A percentile compares a stretch with the other conserved stretches of the same genome.
phyloP scores from a whole-genome alignment of 805 yeast genomes.

The Metschnikowia henanensis region DNA sequence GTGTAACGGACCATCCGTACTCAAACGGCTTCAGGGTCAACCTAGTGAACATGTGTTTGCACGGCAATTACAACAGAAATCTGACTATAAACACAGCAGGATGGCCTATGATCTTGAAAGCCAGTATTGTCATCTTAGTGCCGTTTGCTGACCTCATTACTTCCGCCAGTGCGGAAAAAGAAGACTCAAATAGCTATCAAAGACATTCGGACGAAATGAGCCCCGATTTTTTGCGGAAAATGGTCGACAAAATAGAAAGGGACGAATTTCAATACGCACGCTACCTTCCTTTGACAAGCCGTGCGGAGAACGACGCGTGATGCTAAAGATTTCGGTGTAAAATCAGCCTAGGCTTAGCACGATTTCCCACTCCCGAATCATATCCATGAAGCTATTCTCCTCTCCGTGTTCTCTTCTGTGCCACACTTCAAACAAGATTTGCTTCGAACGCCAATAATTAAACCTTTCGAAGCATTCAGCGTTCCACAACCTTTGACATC shows the following conservation, averaged over 20 bases:
- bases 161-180: background rate
- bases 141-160: slow-evolving; percentile 14
- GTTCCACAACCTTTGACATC: slow-evolving; percentile 34
- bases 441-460: slow-evolving; percentile 57
- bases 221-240: slow-evolving; percentile 9
- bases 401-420: slow-evolving; percentile 39
- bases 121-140: slow-evolving; percentile 5
- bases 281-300: slow-evolving; percentile 3
- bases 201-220: slow-evolving; percentile 14
- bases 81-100: slow-evolving; percentile 1
- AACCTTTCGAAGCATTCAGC: slow-evolving; percentile 24
- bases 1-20: slow-evolving; percentile 33
- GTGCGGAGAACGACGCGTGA: background rate
- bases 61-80: slow-evolving; percentile 11
- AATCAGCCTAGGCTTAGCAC: slow-evolving; percentile 34
- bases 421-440: slow-evolving; percentile 53
- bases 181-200: slow-evolving; percentile 1
- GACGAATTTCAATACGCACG: slow-evolving; percentile 11
- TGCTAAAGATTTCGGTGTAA: background rate
- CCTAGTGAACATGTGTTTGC: slow-evolving; percentile 32
- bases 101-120: background rate
- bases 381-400: slow-evolving; percentile 49
- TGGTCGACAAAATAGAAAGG: slow-evolving; percentile 4
- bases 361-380: slow-evolving; percentile 55
- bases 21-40: slow-evolving; percentile 38